phyloP scores from a whole-genome alignment of 1,284 basidiomycete species.

The Rhodotorula sp. region DNA sequence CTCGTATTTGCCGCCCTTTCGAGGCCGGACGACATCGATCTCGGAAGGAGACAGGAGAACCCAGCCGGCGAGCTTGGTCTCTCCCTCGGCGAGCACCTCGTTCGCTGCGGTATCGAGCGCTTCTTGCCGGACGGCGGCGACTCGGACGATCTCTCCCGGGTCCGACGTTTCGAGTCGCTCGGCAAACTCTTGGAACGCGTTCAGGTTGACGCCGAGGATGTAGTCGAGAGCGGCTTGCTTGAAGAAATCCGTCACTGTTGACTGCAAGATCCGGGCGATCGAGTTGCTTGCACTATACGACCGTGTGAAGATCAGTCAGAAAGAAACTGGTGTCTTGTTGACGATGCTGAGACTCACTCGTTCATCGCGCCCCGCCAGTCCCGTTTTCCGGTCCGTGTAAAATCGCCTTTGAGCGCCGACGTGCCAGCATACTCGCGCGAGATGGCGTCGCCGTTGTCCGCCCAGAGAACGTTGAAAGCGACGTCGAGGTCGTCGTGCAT shows the following conservation, averaged over 20 bases:
- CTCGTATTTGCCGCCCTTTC: slow-evolving; percentile 71
- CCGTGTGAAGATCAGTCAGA: not conserved
- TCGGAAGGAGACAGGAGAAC: slow-evolving; percentile 82
- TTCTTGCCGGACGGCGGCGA: slow-evolving; percentile 81
- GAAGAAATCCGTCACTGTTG: slow-evolving; percentile 75
- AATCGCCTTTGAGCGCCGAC: slow-evolving; percentile 93
- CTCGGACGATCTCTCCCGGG: slow-evolving; percentile 77
- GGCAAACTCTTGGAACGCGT: slow-evolving; percentile 88
- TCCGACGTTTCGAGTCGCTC: slow-evolving; percentile 81
- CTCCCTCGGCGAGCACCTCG: slow-evolving; percentile 75
- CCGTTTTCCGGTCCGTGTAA: slow-evolving; percentile 90
- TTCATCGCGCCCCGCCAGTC: slow-evolving; percentile 86
- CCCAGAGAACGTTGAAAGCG: slow-evolving; percentile 92
- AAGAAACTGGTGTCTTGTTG: no score
- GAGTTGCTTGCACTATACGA: slow-evolving; percentile 19
- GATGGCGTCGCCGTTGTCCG: slow-evolving; percentile 88
- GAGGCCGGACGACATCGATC: slow-evolving; percentile 60
- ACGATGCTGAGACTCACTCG: slow-evolving; percentile 52
- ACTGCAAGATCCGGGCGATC: slow-evolving; percentile 64
- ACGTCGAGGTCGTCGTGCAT: slow-evolving; percentile 63
- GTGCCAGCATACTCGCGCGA: slow-evolving; percentile 71
- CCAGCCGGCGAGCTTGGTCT: slow-evolving; percentile 80
- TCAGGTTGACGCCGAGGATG: slow-evolving; percentile 78
- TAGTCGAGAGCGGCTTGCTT: slow-evolving; percentile 72
- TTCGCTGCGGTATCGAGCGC: slow-evolving; percentile 83